These are phyloP conservation scores for Xanthoconium purpureum DNA, from an alignment of 768 basidiomycete species.

Conservation along the genomic window DNA sequence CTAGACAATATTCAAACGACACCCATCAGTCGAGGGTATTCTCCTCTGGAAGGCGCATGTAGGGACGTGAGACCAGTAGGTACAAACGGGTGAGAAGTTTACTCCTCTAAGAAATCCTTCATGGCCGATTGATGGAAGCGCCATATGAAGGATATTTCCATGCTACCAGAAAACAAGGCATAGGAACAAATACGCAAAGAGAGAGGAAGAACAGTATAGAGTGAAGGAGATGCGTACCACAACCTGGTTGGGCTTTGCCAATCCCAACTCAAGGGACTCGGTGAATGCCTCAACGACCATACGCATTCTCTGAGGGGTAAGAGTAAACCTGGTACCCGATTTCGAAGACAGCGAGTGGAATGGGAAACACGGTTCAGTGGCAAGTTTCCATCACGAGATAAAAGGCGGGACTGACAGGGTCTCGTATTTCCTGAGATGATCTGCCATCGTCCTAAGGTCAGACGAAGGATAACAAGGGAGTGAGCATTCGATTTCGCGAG, in stretches of 20 bases:
- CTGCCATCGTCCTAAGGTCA: conserved; percentile 76
- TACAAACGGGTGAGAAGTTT: neutral
- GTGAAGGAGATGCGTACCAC: conserved; percentile 63
- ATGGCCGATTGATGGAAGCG: neutral
- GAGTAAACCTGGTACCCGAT: conserved; percentile 56
- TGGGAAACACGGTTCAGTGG: conserved; percentile 2
- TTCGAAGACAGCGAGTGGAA: neutral
- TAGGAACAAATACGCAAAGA: conserved; percentile 4
- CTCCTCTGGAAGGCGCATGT: neutral
- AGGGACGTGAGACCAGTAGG: neutral
- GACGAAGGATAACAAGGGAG: neutral
- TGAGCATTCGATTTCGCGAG: conserved; percentile 3
- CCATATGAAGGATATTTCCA: conserved; percentile 1
- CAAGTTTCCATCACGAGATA: neutral
- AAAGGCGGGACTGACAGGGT: conserved; percentile 55
- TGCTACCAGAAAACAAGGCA: conserved; percentile 1
- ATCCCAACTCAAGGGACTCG: conserved; percentile 83
- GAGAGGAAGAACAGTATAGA: neutral
- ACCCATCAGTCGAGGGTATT: conserved; percentile 8
- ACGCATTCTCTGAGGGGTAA: conserved; percentile 89
- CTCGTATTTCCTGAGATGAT: conserved; percentile 90
- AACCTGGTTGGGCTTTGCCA: conserved; percentile 77
- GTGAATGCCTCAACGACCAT: conserved; percentile 97
- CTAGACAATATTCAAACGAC: conserved; percentile 35
- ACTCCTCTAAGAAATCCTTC: neutral